Evolutionary conservation across 305 asterid genomes (phyloP).

Genomic region (Fraxinus baroniana): DNA sequence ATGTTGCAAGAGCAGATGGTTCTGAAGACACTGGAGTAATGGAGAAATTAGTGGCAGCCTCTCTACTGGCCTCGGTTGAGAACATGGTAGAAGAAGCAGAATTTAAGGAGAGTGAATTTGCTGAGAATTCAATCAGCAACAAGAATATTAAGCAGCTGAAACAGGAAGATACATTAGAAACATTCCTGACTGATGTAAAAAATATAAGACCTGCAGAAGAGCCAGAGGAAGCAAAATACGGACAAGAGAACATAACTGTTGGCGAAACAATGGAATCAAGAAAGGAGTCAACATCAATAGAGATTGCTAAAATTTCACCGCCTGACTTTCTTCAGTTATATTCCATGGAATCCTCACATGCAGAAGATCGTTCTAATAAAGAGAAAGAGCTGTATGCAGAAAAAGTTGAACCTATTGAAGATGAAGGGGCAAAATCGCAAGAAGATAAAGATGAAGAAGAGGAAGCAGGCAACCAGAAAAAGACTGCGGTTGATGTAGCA

Average conservation of each 20-base stretch:
- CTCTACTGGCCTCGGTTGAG: slow-evolving; percentile 25
- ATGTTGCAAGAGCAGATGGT: slow-evolving; percentile 20
- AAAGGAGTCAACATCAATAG: slow-evolving; percentile 26
- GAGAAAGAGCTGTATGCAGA: slow-evolving; percentile 31
- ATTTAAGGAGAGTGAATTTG: slow-evolving; percentile 18
- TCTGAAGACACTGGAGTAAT: slow-evolving; percentile 25
- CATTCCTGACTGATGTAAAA: slow-evolving; percentile 23
- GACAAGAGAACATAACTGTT: slow-evolving; percentile 21
- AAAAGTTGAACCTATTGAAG: slow-evolving; percentile 22
- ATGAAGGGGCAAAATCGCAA: slow-evolving; percentile 30
- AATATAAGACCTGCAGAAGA: slow-evolving; percentile 16
- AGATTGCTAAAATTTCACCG: slow-evolving; percentile 7
- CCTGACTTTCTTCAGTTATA: slow-evolving; percentile 34
- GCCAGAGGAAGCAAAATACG: slow-evolving; percentile 20
- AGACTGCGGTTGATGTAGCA: slow-evolving; percentile 16
- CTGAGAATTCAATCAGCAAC: slow-evolving; percentile 15
- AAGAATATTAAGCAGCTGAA: slow-evolving; percentile 24
- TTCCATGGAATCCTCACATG: slow-evolving; percentile 22
- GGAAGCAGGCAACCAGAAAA: slow-evolving; percentile 33
- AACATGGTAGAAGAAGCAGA: slow-evolving; percentile 22
- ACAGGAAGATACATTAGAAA: slow-evolving; percentile 21
- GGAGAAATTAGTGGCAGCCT: slow-evolving; percentile 27
- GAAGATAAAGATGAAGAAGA: slow-evolving; percentile 30
- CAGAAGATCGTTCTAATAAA: slow-evolving; percentile 15
- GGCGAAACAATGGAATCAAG: slow-evolving; percentile 24